Evolutionary conservation across 306 rosid species (phyloP).

Genomic region (Vigna trinervia): DNA sequence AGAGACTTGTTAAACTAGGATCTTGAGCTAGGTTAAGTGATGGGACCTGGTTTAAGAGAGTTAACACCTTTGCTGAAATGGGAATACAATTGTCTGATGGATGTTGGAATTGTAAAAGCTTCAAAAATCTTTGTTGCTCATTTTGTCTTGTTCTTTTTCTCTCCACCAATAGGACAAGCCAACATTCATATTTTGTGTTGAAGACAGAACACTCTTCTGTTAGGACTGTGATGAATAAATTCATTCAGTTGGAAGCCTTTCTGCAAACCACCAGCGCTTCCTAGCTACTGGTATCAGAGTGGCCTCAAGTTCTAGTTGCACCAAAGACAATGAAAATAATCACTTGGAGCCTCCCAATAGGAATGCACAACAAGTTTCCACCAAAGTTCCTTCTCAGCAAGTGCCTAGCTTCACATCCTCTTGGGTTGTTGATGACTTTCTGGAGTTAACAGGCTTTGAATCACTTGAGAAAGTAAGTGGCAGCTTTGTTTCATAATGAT

Average conservation of each 20-base stretch:
- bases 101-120: not conserved
- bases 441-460: constrained; percentile 71
- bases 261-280: constrained; percentile 93
- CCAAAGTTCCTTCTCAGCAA: constrained; percentile 59
- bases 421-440: constrained; percentile 91
- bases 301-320: constrained; percentile 66
- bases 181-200: constrained; percentile 95
- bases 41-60: not conserved
- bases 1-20: not conserved
- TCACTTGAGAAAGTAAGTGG: constrained; percentile 72
- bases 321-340: constrained; percentile 57
- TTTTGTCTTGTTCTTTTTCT: constrained; percentile 12
- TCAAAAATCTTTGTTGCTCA: constrained; percentile 10
- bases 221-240: constrained; percentile 89
- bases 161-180: constrained; percentile 71
- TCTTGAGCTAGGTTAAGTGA: not conserved
- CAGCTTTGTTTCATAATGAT: constrained; percentile 27
- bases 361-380: constrained; percentile 50
- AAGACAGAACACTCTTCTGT: constrained; percentile 96
- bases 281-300: constrained; percentile 92
- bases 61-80: not conserved
- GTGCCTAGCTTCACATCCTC: constrained; percentile 66
- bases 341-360: constrained; percentile 71
- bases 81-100: not conserved
- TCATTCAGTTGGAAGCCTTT: constrained; percentile 73